A percentile compares a stretch with the other conserved stretches of the same genome.
Evolutionary conservation across 148 eudicot genomes (phyloP).

Genomic region (Fagopyrum homotropicum): DNA sequence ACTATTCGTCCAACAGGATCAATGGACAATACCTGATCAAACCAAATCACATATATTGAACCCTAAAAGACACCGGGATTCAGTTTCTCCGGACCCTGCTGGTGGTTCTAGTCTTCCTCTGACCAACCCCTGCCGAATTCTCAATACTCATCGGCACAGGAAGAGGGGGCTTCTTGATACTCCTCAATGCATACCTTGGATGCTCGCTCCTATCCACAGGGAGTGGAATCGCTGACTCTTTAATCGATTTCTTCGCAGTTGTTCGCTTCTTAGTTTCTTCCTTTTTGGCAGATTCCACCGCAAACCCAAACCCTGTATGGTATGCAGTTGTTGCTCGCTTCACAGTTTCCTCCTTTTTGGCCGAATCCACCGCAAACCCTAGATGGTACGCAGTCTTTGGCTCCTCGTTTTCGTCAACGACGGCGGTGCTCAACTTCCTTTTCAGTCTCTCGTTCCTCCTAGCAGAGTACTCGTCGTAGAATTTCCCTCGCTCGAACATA

Average conservation of each 20-base stretch:
- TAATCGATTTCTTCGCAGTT: constrained; percentile 30
- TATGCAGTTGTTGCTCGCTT: constrained; percentile 26
- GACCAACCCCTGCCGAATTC: constrained; percentile 22
- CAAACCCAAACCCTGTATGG: constrained; percentile 26
- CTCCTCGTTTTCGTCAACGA: constrained; percentile 23
- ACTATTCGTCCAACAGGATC: constrained; percentile 4
- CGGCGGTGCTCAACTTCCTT: constrained; percentile 47
- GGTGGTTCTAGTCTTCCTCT: constrained; percentile 32
- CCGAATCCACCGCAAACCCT: constrained; percentile 42
- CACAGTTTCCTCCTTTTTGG: constrained; percentile 43
- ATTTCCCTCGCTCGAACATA: constrained; percentile 58
- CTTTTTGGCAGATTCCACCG: constrained; percentile 45
- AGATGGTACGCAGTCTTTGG: constrained; percentile 25
- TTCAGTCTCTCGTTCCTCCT: constrained; percentile 84
- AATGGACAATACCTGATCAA: neutral
- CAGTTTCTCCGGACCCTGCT: constrained; percentile 31
- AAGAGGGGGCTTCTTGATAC: constrained; percentile 73
- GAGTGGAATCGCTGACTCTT: constrained; percentile 24
- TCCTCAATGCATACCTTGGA: constrained; percentile 67
- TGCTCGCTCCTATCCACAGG: constrained; percentile 39
- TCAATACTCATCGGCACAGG: constrained; percentile 54
- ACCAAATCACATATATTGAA: neutral
- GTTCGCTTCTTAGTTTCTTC: constrained; percentile 38
- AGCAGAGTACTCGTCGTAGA: constrained; percentile 65
- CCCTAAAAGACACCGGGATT: neutral